Base-by-base conservation (phyloP, 768 basidiomycete genomes). In the Pluteus cervinus region DNA sequence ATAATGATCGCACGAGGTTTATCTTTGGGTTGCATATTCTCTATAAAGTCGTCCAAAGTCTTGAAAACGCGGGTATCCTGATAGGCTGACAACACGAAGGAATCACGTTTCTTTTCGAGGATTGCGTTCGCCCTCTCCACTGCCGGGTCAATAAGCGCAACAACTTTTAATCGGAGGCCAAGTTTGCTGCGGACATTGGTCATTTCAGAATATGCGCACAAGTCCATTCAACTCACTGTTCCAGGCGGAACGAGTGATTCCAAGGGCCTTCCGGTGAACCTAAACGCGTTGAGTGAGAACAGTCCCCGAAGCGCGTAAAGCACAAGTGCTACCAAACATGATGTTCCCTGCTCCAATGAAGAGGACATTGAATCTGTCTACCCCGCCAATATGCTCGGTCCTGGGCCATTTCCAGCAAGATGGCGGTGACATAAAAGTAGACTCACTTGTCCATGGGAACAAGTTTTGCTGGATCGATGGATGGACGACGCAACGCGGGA, bases 301-400 rank as follows among this genome's bases (percentile, higher is more conserved):
- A 37, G 36, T 35, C 14, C 14, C 29, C n/a, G 10, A 9, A 17
- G 22, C 18, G 40, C 35, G 28, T 29, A 41, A 38, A 24, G 29
- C 36, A 25, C n/a, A 21, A 24, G 24, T 41, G 63, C 39, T 37
- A 79, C 92, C 93, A 56, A 98, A 98, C 91, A 96, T 96, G 66
- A 97, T 93, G 65, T 96, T 94, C 11, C 92, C 93, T 18, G 93
- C 93, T 35, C 93, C 93, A 49, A 98, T 70, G 61, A 94, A 92
- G 57, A 94, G 79, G 37, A 98, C 81, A 58, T 96, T 94, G 73
- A 96, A 96, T 53, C 82, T 71, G 47, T 84, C 76, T 33, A 76
- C 61, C 11, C 79, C 81, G 37, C 67, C 68, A 37, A 79, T 54
- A 33, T 75, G 69, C 47, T 62, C 61, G 39, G 62, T 56, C 55